Evolutionary conservation across 1,284 basidiomycete genomes (phyloP).

Genomic region (Cutaneotrichosporon dermatis): DNA sequence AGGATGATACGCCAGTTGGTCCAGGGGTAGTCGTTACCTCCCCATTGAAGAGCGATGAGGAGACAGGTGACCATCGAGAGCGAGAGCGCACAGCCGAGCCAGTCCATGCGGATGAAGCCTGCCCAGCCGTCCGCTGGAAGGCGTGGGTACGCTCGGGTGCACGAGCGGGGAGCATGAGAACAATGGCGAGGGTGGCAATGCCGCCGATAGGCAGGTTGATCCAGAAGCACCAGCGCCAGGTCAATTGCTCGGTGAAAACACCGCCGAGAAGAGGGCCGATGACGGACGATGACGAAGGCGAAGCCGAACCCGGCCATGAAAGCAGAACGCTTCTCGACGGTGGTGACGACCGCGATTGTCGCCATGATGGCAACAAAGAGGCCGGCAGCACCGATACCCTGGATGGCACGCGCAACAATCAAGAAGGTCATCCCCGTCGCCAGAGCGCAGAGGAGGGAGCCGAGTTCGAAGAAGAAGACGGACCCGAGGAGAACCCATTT

Average conservation of each 20-base stretch:
- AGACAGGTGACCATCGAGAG: slow-evolving; percentile 48
- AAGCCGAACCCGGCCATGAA: slow-evolving; percentile 44
- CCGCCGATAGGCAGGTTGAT: slow-evolving; percentile 53
- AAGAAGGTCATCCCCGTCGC: slow-evolving; percentile 47
- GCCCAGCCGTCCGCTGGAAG: slow-evolving; percentile 28
- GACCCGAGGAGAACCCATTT: slow-evolving; percentile 53
- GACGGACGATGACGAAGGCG: slow-evolving; percentile 48
- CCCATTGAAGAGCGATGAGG: slow-evolving; percentile 51
- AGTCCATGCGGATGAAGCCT: slow-evolving; percentile 47
- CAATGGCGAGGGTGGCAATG: slow-evolving; percentile 41
- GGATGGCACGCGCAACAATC: slow-evolving; percentile 54
- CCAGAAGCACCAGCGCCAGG: slow-evolving; percentile 53
- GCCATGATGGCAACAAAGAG: slow-evolving; percentile 50
- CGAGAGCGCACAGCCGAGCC: slow-evolving; percentile 47
- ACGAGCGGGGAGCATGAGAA: slow-evolving; percentile 52
- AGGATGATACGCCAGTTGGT: slow-evolving; percentile 42
- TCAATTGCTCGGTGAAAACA: slow-evolving; percentile 51
- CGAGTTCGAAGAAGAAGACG: slow-evolving; percentile 52
- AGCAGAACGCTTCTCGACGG: slow-evolving; percentile 49
- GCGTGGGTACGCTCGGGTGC: slow-evolving; percentile 49
- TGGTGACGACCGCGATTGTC: slow-evolving; percentile 48
- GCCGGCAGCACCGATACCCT: slow-evolving; percentile 37
- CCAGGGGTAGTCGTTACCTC: slow-evolving; percentile 46
- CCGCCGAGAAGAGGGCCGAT: slow-evolving; percentile 49
- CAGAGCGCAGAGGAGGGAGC: slow-evolving; percentile 54